Base-by-base conservation (phyloP, 805 yeast genomes). In the Candida pseudoglaebosa region DNA sequence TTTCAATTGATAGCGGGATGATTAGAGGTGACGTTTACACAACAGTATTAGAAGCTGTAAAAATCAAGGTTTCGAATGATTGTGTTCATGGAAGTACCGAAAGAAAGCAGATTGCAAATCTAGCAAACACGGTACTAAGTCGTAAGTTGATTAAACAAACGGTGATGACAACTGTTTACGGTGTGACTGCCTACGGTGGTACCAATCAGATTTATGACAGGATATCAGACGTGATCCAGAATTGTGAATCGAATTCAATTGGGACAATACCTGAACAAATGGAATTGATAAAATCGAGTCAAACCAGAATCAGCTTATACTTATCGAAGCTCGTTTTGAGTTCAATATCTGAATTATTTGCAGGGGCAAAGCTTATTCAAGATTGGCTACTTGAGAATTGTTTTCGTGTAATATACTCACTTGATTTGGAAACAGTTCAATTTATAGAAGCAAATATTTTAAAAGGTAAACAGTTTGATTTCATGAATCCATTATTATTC, bases 151-250 rank as follows among this genome's bases (percentile, higher is more conserved):
- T 69, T 29, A 69, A 69, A 45, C 65, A 65, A 36, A 67, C 73
- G 1, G 64, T 67, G 4, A 69, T 69, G 74, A 69, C 74, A 4
- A 61, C 67, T 4, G 74, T 69, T 1, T 69, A 69, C 44, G 73
- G 74, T 0, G 73, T 69, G 2, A 68, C 73, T 0, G 28, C 34
- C 1, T 59, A 37, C 46, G 74, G 74, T 0, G 73, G 67, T 1
- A 41, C 53, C 1, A 35, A 38, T 7, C 74, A 69, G 45, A 54
- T 69, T n/a, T 21, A 45, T 3, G 49, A 43, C 20, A 40, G 52
- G 30, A 46, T 60, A 17, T 45, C 53, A 28, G 61, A 54, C 4
- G 34, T 53, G 5, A 37, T 59, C 4, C 49, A 51, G 13, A 21
- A 33, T 7, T 18, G 24, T 24, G 7, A 19, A 10, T 3, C 28